These are phyloP conservation scores for Fistulina hepatica DNA, from an alignment of 1,284 basidiomycete genomes.

Conservation along the genomic window DNA sequence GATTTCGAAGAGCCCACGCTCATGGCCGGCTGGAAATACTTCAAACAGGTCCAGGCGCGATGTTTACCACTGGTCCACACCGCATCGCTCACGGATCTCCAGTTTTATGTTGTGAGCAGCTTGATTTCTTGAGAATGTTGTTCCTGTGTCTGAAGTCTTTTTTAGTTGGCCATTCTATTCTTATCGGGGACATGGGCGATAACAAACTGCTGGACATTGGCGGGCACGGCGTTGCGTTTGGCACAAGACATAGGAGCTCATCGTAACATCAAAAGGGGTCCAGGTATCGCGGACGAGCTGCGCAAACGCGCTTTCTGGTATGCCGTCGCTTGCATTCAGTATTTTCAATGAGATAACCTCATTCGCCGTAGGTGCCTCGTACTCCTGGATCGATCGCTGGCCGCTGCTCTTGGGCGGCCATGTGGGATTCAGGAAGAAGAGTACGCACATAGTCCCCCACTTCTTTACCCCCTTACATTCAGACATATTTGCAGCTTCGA, in stretches of 20 bases:
- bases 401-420: slow-evolving; percentile 40
- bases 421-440: slow-evolving; percentile 43
- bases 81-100: slow-evolving; percentile 45
- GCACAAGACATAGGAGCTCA: slow-evolving; percentile 29
- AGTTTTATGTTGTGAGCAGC: slow-evolving; percentile 27
- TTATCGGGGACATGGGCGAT: slow-evolving; percentile 16
- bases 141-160: neutral
- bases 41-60: neutral
- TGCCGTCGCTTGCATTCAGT: neutral
- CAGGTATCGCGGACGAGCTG: slow-evolving; percentile 31
- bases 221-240: slow-evolving; percentile 36
- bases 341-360: neutral
- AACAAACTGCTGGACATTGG: slow-evolving; percentile 34
- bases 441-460: slow-evolving; percentile 17
- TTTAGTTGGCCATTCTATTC: slow-evolving; percentile 10
- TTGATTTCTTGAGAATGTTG: neutral
- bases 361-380: slow-evolving; percentile 20
- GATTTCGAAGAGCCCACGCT: slow-evolving; percentile 22
- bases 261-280: slow-evolving; percentile 15
- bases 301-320: slow-evolving; percentile 46
- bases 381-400: slow-evolving; percentile 26
- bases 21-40: neutral
- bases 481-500: slow-evolving; percentile 30
- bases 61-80: slow-evolving; percentile 10
- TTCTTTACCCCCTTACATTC: neutral